phyloP scores from a whole-genome alignment of 2,329 filamentous ascomycete species.

The Penicillium hordei region DNA sequence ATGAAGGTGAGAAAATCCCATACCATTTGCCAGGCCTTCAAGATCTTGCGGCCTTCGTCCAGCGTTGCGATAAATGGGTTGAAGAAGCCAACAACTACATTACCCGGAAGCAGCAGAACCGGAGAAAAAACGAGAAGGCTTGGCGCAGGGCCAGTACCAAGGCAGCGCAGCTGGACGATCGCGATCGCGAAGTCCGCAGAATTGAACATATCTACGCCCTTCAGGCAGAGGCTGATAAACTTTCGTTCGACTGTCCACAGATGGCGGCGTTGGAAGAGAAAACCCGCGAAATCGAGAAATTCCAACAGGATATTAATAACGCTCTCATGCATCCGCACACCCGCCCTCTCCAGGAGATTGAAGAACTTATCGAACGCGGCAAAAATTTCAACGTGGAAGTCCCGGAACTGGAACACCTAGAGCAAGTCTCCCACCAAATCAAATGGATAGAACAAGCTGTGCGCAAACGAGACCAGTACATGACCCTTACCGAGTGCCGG shows the following conservation, averaged over 20 bases:
- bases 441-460: constrained; percentile 83
- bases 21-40: constrained; percentile 81
- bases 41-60: constrained; percentile 83
- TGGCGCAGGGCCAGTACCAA: constrained; percentile 73
- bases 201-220: constrained; percentile 85
- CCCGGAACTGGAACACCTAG: constrained; percentile 79
- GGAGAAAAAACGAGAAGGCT: constrained; percentile 87
- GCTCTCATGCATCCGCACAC: constrained; percentile 66
- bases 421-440: constrained; percentile 76
- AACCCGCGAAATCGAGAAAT: constrained; percentile 77
- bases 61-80: constrained; percentile 95
- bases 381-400: constrained; percentile 88
- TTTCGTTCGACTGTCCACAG: constrained; percentile 92
- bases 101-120: constrained; percentile 94
- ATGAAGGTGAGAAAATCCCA: constrained; percentile 94
- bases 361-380: constrained; percentile 87
- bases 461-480: constrained; percentile 62
- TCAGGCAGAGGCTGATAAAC: constrained; percentile 75
- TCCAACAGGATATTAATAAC: constrained; percentile 71
- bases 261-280: constrained; percentile 83
- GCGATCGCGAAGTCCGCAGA: constrained; percentile 79
- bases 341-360: constrained; percentile 70
- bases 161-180: constrained; percentile 79
- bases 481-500: constrained; percentile 75
- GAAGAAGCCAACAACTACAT: constrained; percentile 96